Evolutionary conservation across 208 protist genomes (phyloP), one percentile per base, ranked within the genome.

Genomic region (Crithidia mellificae): DNA sequence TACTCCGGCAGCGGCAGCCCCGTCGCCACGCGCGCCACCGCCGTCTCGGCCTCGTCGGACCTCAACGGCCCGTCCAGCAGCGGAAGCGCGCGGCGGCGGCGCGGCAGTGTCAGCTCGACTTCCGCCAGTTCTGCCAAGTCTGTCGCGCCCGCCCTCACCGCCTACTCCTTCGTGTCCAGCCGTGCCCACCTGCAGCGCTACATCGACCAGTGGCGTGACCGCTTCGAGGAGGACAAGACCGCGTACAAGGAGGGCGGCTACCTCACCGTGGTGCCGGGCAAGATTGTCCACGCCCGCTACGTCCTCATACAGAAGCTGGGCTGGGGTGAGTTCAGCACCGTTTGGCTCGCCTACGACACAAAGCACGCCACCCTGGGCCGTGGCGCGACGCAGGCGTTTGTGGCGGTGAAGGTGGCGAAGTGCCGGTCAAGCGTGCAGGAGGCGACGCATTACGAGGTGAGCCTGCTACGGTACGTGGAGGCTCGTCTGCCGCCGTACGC

Each of bases 321-420:
- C 55, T 93, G 85, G 84, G 91, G 91, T 27, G 91, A 89, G 65
- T 96, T 94, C 72, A 94, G 88, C 73, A 96, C 91, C 9, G 91
- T 96, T 22, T 96, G 91, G 91, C 80, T 96, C 15, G 84, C 84
- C 5, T 94, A 91, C 62, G 91, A 96, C 63, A 84, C 80, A 20
- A 78, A 83, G 70, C 66, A 74, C 49, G 57, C 66, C 14, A 73
- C 58, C 19, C 29, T 55, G 32, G 63, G 64, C 38, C 62, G 67
- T 29, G 49, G 68, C 29, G 53, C 75, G 25, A 44, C 79, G n/a
- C 79, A 91, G 62, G 72, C 87, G 11, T 96, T 96, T 71, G 86
- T 94, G 8, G 91, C 91, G 0, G 63, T 96, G 30, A 96, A 96
- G 72, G 85, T 94, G 50, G 82, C 87, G 43, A 93, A 92, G 71